Evolutionary conservation across 306 rosid genomes (phyloP).

Genomic region (Glycine soja): DNA sequence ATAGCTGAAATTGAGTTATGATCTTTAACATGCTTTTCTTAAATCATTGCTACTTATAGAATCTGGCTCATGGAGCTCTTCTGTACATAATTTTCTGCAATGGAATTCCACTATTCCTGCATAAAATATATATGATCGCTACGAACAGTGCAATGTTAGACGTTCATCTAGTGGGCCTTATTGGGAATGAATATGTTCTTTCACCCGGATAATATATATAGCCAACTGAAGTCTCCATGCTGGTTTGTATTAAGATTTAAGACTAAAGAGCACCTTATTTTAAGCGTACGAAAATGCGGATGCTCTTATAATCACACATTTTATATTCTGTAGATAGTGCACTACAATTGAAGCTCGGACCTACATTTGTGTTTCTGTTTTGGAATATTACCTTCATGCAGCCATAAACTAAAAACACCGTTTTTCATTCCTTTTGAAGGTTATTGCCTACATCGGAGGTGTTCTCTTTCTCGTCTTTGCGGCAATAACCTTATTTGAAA

Average conservation of each 20-base stretch:
- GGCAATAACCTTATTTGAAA: slow-evolving; percentile 74
- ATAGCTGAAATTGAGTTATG: not conserved
- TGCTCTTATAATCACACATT: slow-evolving; percentile 25
- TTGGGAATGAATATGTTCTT: slow-evolving; percentile 44
- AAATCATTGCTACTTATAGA: slow-evolving; percentile 39
- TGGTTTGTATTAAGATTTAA: too few species aligned
- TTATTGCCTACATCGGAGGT: slow-evolving; percentile 85
- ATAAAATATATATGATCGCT: slow-evolving; percentile 39
- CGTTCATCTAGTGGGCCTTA: slow-evolving; percentile 23
- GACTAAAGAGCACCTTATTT: too few species aligned
- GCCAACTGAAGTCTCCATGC: not conserved
- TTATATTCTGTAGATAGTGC: slow-evolving; percentile 34
- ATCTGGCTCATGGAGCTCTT: slow-evolving; percentile 36
- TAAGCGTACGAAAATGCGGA: slow-evolving; percentile 21
- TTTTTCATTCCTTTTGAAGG: slow-evolving; percentile 62
- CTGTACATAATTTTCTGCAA: slow-evolving; percentile 22
- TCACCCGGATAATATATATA: slow-evolving; percentile 4
- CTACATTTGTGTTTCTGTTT: not conserved
- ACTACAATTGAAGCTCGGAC: too few species aligned
- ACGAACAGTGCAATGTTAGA: slow-evolving; percentile 31
- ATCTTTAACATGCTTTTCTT: slow-evolving; percentile 39
- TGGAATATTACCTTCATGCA: slow-evolving; percentile 28
- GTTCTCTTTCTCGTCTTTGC: slow-evolving; percentile 94
- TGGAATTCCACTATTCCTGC: slow-evolving; percentile 27
- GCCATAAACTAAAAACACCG: slow-evolving; percentile 18